Base-by-base conservation (phyloP, 2,329 filamentous ascomycete genomes). In the Epichloe sylvatica region DNA sequence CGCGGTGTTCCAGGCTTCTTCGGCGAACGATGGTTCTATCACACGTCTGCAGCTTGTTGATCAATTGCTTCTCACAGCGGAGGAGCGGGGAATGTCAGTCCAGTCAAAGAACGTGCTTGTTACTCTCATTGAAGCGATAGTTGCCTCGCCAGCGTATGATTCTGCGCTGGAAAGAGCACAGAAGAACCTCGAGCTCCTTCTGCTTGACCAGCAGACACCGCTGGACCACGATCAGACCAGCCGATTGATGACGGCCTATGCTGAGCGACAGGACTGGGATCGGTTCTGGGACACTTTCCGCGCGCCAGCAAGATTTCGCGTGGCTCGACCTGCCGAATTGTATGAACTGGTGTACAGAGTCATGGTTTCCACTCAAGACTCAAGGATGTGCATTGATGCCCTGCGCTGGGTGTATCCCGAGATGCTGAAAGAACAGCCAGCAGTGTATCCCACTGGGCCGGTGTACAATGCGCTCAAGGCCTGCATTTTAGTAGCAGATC, bases 231-330 rank as follows among this genome's bases (percentile, higher is more conserved):
- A 70, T 25, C 62, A 68, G 45, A 60, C 70, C 9, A 59, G 66
- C 41, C 63, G 63, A 17, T 63, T 79, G 36, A 64, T 78, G 64
- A 55, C 62, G 3, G 65, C 68, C 1, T 74, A 78, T 53, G 69
- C 75, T 5, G 54, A 56, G 19, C 68, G 69, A 51, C 57, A 60
- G 17, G 66, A 79, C 54, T 82, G 78, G 71, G 61, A 71, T 15
- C 66, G 68, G 5, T 78, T 85, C 57, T 84, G 78, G 80, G 69
- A 77, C 19, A 59, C 72, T 9, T 86, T 82, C 71, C 72, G 73
- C 49, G 69, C 72, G 50, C 71, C 77, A 4, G 65, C 80, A 13
- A 68, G 74, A 39, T 72, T 74, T 55, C 64, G 70, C 38, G 59
- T 63, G 8, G 56, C 68, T 1, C 75, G 81, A 19, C 72, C 74